These are phyloP conservation scores for Platanthera zijinensis DNA, from an alignment of 106 monocot species.

Conservation along the genomic window DNA sequence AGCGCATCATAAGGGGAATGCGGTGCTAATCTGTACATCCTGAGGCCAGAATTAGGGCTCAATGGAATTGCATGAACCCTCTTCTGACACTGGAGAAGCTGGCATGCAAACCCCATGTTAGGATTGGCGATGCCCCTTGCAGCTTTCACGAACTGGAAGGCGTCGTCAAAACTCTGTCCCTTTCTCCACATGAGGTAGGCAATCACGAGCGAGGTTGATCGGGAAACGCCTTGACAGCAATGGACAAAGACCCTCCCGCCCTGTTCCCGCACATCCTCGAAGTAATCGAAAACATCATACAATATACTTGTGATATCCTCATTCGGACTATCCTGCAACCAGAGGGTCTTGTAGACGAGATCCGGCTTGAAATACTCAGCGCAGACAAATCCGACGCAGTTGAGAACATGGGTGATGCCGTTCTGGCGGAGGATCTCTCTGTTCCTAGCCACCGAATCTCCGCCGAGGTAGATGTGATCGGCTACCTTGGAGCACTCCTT, in stretches of 20 bases:
- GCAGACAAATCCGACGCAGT: conserved; percentile 90
- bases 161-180: conserved; percentile 97
- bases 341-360: conserved; percentile 87
- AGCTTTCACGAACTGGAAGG: conserved; percentile 82
- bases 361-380: conserved; percentile 91
- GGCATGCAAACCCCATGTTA: conserved; percentile 97
- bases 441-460: conserved; percentile 74
- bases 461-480: conserved; percentile 90
- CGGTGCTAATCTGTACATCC: conserved; percentile 88
- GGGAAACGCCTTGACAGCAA: conserved; percentile 89
- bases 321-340: conserved; percentile 82
- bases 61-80: conserved; percentile 83
- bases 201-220: conserved; percentile 87
- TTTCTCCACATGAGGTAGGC: conserved; percentile 98
- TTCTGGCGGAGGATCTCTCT: conserved; percentile 72
- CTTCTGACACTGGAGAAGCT: conserved; percentile 96
- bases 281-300: conserved; percentile 97
- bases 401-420: conserved; percentile 91
- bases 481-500: conserved; percentile 98
- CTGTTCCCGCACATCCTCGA: conserved; percentile 87
- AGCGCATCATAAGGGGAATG: conserved; percentile 87
- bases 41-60: conserved; percentile 69
- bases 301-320: conserved; percentile 94
- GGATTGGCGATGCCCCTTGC: conserved; percentile 93
- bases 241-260: conserved; percentile 80